A percentile compares a stretch with the other conserved stretches of the same genome.
These are phyloP conservation scores for Sistotremastrum suecicum DNA, from an alignment of 768 basidiomycete species.

Conservation along the genomic window DNA sequence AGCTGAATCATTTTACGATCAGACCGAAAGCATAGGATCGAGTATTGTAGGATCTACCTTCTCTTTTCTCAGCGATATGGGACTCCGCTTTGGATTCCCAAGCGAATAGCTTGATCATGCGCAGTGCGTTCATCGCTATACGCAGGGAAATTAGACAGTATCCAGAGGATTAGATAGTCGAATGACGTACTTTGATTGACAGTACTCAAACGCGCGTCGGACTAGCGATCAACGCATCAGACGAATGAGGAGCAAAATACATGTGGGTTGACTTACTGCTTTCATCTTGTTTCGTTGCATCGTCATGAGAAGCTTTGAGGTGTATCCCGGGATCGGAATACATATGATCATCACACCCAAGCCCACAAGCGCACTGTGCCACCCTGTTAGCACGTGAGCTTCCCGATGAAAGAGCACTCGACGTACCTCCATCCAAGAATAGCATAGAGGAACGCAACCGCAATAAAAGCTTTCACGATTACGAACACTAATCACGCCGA, in stretches of 20 bases:
- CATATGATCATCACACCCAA: slow-evolving; percentile 24
- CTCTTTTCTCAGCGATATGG: slow-evolving; percentile 40
- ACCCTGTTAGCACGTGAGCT: not conserved
- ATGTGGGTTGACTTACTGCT: slow-evolving; percentile 17
- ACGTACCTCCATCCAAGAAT: slow-evolving; percentile 13
- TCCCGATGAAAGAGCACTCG: not conserved
- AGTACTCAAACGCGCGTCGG: slow-evolving; percentile 21
- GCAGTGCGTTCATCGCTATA: slow-evolving; percentile 39
- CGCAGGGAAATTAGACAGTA: not conserved
- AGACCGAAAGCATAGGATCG: too few species aligned
- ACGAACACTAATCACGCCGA: too few species aligned
- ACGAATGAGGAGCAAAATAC: not conserved
- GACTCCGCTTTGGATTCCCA: slow-evolving; percentile 42
- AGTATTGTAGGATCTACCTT: slow-evolving; percentile 15
- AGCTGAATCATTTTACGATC: too few species aligned
- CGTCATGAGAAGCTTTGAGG: slow-evolving; percentile 21
- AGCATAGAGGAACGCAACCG: slow-evolving; percentile 20
- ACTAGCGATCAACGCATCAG: not conserved
- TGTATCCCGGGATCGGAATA: slow-evolving; percentile 27
- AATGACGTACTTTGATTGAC: slow-evolving; percentile 18
- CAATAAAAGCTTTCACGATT: slow-evolving; percentile 9
- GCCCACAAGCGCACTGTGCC: slow-evolving; percentile 24
- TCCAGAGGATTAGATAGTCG: too few species aligned
- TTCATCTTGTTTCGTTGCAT: slow-evolving; percentile 27
- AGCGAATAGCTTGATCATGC: slow-evolving; percentile 62